These are phyloP conservation scores for Hansenula lynferdii DNA, from an alignment of 1,139 yeast genomes.

Conservation along the genomic window DNA sequence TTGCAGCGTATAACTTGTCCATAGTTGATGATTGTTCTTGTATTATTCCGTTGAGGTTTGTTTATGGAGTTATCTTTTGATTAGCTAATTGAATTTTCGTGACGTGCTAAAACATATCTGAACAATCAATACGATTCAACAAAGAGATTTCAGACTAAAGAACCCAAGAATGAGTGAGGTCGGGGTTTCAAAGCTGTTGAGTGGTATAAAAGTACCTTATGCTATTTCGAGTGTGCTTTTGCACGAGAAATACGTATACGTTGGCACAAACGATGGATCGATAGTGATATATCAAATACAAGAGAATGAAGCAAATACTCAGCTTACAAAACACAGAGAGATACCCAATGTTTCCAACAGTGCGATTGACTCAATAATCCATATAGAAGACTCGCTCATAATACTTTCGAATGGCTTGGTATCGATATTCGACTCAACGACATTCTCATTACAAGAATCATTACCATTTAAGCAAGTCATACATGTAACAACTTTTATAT, in stretches of 20 bases:
- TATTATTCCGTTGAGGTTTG: no score
- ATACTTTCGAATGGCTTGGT: neutral
- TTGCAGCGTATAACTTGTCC: constrained; percentile 5
- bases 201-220: neutral
- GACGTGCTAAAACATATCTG: no score
- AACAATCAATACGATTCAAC: no score
- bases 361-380: neutral
- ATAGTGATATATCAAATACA: neutral
- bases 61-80: no score
- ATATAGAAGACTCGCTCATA: neutral
- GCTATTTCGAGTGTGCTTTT: neutral
- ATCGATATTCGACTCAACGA: constrained; percentile 1
- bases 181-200: no score
- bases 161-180: no score
- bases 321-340: neutral
- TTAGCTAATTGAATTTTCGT: no score
- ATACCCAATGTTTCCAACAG: neutral
- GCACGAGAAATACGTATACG: neutral
- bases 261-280: neutral
- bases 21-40: no score
- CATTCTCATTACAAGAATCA: constrained; percentile 3
- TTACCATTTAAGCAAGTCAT: constrained; percentile 4
- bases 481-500: neutral
- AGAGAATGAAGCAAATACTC: neutral
- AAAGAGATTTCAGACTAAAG: no score